phyloP scores from a whole-genome alignment of 2,329 filamentous ascomycete species.

The Exophiala calicioides region DNA sequence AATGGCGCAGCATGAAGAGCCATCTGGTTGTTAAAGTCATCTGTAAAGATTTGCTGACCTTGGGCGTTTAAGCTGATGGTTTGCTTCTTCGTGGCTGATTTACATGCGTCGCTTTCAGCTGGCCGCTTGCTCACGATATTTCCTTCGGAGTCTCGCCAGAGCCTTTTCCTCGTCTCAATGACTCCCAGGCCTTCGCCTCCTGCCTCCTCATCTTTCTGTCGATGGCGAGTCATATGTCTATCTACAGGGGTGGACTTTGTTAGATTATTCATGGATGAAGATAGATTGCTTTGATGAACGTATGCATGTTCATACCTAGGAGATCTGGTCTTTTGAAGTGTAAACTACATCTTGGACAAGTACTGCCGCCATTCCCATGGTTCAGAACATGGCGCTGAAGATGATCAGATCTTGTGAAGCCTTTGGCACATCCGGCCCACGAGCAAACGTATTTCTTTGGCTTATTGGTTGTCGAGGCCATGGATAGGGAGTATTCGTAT shows the following conservation, averaged over 20 bases:
- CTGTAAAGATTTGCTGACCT: background rate
- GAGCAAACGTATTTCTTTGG: constrained; percentile 17
- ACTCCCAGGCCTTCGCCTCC: constrained; percentile 50
- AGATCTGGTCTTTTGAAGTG: constrained; percentile 64
- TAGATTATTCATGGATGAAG: no score
- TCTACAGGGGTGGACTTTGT: constrained; percentile 43
- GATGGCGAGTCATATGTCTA: constrained; percentile 58
- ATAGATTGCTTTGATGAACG: no score
- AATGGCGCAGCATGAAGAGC: constrained; percentile 10
- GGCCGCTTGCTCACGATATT: constrained; percentile 47
- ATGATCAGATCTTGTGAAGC: constrained; percentile 60
- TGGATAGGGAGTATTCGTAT: no score
- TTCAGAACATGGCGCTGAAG: constrained; percentile 57
- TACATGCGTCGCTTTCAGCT: constrained; percentile 1
- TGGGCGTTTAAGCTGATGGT: constrained; percentile 2
- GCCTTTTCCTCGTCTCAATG: constrained; percentile 53
- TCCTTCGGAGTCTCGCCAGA: constrained; percentile 51
- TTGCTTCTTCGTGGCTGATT: constrained; percentile 4
- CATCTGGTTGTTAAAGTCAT: background rate
- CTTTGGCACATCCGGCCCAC: constrained; percentile 48
- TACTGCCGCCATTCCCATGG: constrained; percentile 55
- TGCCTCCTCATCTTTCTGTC: constrained; percentile 55
- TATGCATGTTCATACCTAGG: constrained; percentile 57
- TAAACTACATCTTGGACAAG: constrained; percentile 60
- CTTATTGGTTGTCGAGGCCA: constrained; percentile 2